Evolutionary conservation across 2,329 filamentous ascomycete genomes (phyloP), one percentile per base, ranked within the genome.

Genomic region (Trichophaea hybrida): DNA sequence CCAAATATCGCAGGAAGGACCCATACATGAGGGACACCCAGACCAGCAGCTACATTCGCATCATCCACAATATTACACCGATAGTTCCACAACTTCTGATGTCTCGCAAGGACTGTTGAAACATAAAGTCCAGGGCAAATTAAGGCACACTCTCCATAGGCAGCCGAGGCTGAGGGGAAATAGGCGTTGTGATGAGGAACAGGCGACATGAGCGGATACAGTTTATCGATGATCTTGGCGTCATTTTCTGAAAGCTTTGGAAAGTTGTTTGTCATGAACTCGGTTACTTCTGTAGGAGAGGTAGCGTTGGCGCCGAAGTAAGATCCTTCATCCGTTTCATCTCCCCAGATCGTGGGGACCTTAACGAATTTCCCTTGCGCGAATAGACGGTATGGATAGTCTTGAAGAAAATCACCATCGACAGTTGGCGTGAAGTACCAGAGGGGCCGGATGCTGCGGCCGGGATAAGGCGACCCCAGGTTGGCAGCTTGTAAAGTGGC

Each of bases 321-420:
- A 6, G 51, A 17, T 15, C 51, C 51, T 33, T 54, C 51, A 31
- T 54, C 51, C 13, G 51, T 54, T 13, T 54, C 51, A 31, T 54
- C 51, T 13, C 51, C 51, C 32, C 31, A 35, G 31, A 54, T 54
- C 15, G 51, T 40, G 10, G 51, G 51, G 13, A 54, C 51, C 5
- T 8, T 17, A 31, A 34, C n/a, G 6, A 54, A 34, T 10, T 13
- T 12, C 24, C 24, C 51, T 15, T 40, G 31, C 4, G n/a, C n/a
- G 10, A 54, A 10, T 5, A 5, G 32, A 31, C 51, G 51, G 51
- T 54, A 54, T 13, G 51, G 51, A 31, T 54, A 54, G 34, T 60
- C 58, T 7, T 17, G 55, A n/a, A 60, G 12, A 5, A 55, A 40
- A 5, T 60, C 54, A 4, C 55, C 58, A 32, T 62, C 58, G n/a